Evolutionary conservation across 352 stramenopile species (phyloP).

Genomic region (Pythium oligandrum): DNA sequence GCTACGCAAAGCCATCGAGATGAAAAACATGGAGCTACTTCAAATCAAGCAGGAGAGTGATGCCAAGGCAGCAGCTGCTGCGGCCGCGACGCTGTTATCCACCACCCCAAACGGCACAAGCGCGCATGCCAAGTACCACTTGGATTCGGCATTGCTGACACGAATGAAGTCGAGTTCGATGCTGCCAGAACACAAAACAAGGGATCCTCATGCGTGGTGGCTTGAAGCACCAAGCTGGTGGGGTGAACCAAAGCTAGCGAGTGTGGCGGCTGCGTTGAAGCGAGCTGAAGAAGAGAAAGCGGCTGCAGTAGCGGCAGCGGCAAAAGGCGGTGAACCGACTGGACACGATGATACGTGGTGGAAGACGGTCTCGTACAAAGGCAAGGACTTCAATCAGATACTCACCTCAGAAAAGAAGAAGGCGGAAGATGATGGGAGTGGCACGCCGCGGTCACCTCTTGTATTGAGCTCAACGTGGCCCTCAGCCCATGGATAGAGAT

Average conservation of each 20-base stretch:
- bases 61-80: constrained; percentile 12
- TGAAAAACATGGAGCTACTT: constrained; percentile 60
- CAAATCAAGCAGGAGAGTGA: constrained; percentile 32
- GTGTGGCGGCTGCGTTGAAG: constrained; percentile 21
- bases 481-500: constrained; percentile 3
- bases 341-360: constrained; percentile 47
- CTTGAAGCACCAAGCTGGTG: constrained; percentile 64
- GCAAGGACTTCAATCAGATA: constrained; percentile 47
- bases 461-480: constrained; percentile 21
- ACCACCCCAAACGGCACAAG: neutral
- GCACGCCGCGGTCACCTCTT: constrained; percentile 16
- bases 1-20: constrained; percentile 69
- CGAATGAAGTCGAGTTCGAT: constrained; percentile 15
- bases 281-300: constrained; percentile 8
- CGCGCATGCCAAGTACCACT: constrained; percentile 14
- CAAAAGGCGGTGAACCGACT: constrained; percentile 7
- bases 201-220: constrained; percentile 58
- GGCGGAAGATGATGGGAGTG: constrained; percentile 10
- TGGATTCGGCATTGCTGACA: constrained; percentile 17
- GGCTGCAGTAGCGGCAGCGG: constrained; percentile 12
- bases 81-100: constrained; percentile 10
- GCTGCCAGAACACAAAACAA: constrained; percentile 10
- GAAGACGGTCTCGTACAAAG: constrained; percentile 70
- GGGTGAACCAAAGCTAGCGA: constrained; percentile 33
- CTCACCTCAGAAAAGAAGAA: constrained; percentile 20